A percentile compares a stretch with the other conserved stretches of the same genome.
phyloP scores from a whole-genome alignment of 192 early-diverging fungal species.

The Coemansia sp. region DNA sequence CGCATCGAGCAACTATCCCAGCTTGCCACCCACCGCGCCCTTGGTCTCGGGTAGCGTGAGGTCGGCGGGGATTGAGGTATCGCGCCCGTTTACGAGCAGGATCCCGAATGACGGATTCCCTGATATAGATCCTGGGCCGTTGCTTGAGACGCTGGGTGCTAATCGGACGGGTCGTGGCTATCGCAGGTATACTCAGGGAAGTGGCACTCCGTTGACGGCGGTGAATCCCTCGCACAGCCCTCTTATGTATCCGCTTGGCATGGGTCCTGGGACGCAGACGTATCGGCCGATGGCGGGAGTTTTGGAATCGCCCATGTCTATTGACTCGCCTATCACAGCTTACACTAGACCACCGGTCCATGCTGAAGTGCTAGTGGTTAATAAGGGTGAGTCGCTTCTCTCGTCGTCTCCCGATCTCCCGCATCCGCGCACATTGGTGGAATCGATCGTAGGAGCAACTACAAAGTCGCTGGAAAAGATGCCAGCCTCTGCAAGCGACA shows the following conservation, averaged over 20 bases:
- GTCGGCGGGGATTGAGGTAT: not conserved
- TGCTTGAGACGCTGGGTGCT: conserved; percentile 1
- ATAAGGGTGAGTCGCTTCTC: not conserved
- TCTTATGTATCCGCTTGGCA: not conserved
- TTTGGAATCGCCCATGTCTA: conserved; percentile 10
- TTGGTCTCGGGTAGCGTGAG: not conserved
- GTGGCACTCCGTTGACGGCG: not conserved
- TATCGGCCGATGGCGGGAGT: not conserved
- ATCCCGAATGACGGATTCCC: conserved; percentile 18
- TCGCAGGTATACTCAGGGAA: conserved; percentile 3
- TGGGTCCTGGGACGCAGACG: not conserved
- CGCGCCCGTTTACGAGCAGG: not conserved
- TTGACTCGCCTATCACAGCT: not conserved
- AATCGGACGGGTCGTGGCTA: not conserved
- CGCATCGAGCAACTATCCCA: not conserved
- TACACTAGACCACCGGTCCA: not conserved
- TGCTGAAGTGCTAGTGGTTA: not conserved
- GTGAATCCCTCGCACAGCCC: not conserved
- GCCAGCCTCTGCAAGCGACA: not conserved
- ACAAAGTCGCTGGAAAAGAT: not conserved
- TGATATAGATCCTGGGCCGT: not conserved
- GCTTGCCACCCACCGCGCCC: not conserved
- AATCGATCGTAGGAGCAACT: not conserved
- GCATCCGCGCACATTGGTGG: not conserved
- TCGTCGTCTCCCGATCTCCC: not conserved